Conservation (phyloP, 2,329 filamentous ascomycete species). For the Nemania sp. region DNA sequence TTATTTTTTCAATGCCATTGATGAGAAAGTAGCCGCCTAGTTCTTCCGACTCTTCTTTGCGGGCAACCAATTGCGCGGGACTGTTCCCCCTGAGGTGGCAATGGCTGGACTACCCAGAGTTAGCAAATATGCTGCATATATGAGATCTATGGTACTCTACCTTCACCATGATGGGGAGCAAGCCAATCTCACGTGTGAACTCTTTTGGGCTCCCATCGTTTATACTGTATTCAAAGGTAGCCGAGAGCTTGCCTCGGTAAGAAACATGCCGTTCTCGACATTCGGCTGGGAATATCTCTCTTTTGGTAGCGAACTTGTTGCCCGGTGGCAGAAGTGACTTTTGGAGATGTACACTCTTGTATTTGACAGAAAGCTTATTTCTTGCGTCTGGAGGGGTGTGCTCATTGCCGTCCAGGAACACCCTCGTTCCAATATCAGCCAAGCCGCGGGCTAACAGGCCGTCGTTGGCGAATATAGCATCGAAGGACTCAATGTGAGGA, state of each 20-base stretch:
- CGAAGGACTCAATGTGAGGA: conserved; percentile 95
- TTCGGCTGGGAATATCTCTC: conserved; percentile 88
- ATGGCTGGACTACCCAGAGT: conserved; percentile 69
- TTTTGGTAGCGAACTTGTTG: conserved; percentile 79
- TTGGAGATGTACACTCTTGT: conserved; percentile 81
- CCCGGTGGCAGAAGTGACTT: conserved; percentile 77
- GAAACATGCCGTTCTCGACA: conserved; percentile 92
- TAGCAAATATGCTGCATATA: conserved; percentile 10
- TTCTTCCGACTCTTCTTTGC: conserved; percentile 95
- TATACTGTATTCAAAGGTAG: conserved; percentile 81
- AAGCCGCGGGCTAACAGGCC: conserved; percentile 75
- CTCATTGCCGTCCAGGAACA: conserved; percentile 81
- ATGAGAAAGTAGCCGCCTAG: conserved; percentile 96
- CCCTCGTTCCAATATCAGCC: conserved; percentile 87
- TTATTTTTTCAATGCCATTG: conserved; percentile 96
- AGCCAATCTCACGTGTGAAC: conserved; percentile 81
- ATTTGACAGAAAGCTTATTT: conserved; percentile 77
- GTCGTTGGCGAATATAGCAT: conserved; percentile 77
- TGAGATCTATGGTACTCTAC: conserved; percentile 50
- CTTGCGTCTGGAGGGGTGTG: conserved; percentile 60
- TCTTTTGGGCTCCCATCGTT: conserved; percentile 87
- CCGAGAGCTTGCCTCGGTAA: conserved; percentile 85
- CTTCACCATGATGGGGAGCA: conserved; percentile 92
- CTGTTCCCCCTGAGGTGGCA: conserved; percentile 89
- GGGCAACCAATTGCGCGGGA: conserved; percentile 78